Base-by-base conservation (phyloP, 1,284 basidiomycete genomes). In the Malassezia yamatoensis region DNA sequence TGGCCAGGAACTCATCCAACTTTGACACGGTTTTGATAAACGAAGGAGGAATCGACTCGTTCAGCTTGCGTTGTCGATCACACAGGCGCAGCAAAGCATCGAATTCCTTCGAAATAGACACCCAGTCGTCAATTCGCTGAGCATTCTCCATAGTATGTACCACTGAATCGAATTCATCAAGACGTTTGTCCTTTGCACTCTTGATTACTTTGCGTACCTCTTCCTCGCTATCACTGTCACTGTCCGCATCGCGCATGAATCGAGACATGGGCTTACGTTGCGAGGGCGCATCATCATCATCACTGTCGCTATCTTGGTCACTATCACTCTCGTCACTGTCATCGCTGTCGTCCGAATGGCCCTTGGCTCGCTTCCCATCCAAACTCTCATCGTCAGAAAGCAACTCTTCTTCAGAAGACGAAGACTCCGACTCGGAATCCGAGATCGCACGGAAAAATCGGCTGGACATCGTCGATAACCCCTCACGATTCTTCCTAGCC, bases 111-210 rank as follows among this genome's bases (percentile, higher is more conserved):
- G 85, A 87, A 68, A 91, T 94, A 35, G 84, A 85, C 20, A 86
- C 85, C 94, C 94, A 99, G 78, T 99, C 90, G 48, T 77, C 75
- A 68, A 91, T 93, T 79, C 90, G 93, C 66, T 90, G 80, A 24
- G 86, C 90, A 76, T 98, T 98, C 54, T 94, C 88, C 78, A 98
- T 93, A 48, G 80, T 81, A 78, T 87, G 89, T 51, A 89, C 87
- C 11, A 86, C 86, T 63, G 67, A 83, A 76, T 88, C 87, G 81
- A 93, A 89, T 79, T 90, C 87, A 58, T 86, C 88, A 65, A 87
- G 75, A 47, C 89, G 80, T 76, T 88, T 90, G 76, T 89, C 87
- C 68, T 84, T 84, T 40, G 89, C 90, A 69, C 86, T 88, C 75
- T 88, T 87, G 51, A 87, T 83, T 35, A 86, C 81, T 46, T 81